Evolutionary conservation across 257 asterid species (phyloP).

Genomic region (Handroanthus guayacan): DNA sequence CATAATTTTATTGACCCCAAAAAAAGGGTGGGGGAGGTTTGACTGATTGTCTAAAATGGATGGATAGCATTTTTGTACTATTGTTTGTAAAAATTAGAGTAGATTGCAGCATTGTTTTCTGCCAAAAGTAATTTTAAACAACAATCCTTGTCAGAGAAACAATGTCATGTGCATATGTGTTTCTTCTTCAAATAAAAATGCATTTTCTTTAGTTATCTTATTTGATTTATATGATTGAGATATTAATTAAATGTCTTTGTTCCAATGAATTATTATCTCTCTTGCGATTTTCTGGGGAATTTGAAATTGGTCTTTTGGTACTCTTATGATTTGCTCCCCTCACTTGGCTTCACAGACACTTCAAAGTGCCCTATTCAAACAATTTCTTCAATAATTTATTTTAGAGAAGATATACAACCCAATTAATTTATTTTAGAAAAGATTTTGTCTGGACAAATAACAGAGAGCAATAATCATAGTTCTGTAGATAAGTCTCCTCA

Average conservation of each 20-base stretch:
- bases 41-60: no score
- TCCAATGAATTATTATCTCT: conserved; percentile 6
- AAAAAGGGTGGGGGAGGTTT: no score
- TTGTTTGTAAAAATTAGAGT: background rate
- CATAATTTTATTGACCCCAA: no score
- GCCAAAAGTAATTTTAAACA: background rate
- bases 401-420: conserved; percentile 4
- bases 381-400: conserved; percentile 18
- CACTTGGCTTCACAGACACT: conserved; percentile 30
- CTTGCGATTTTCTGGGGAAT: background rate
- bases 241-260: background rate
- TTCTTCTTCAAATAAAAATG: conserved; percentile 2
- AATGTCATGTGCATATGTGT: conserved; percentile 6
- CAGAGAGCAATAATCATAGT: no score
- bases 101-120: background rate
- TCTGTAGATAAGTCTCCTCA: no score
- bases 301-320: conserved; percentile 23
- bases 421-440: no score
- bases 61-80: background rate
- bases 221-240: background rate
- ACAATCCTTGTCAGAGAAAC: conserved; percentile 5
- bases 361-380: conserved; percentile 37
- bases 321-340: conserved; percentile 14
- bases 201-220: background rate
- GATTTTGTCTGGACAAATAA: no score